A percentile compares a stretch with the other conserved stretches of the same genome.
These are phyloP conservation scores for Colletotrichum neosansevieriae DNA, from an alignment of 2,329 filamentous ascomycete species.

Conservation along the genomic window DNA sequence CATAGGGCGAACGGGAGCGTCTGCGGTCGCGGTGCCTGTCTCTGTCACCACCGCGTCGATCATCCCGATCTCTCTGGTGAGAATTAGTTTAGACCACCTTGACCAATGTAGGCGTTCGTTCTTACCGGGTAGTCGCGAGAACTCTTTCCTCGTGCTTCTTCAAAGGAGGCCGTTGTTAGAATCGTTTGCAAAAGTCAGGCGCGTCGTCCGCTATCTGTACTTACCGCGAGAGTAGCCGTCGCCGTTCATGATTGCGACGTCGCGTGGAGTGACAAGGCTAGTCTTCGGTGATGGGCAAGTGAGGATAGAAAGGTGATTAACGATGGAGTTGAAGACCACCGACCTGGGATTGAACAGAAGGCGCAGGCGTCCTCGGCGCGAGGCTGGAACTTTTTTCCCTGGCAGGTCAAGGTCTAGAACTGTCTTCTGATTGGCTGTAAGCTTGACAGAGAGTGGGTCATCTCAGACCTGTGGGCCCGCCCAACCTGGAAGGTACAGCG, in stretches of 20 bases:
- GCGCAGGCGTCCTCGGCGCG: conserved; percentile 29
- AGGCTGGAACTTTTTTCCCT: conserved; percentile 42
- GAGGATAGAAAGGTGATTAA: conserved; percentile 9
- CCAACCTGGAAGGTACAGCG: conserved; percentile 4
- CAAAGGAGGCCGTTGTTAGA: conserved; percentile 31
- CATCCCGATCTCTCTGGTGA: conserved; percentile 49
- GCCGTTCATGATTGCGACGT: conserved; percentile 41
- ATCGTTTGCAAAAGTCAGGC: not conserved
- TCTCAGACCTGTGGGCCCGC: conserved; percentile 15
- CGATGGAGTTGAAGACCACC: conserved; percentile 32
- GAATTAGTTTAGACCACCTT: not conserved
- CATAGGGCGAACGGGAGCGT: conserved; percentile 88
- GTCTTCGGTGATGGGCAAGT: conserved; percentile 28
- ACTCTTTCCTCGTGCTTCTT: conserved; percentile 40
- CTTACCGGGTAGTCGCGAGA: conserved; percentile 42
- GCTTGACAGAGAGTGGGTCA: conserved; percentile 12
- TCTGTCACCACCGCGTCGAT: conserved; percentile 50
- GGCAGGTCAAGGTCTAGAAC: conserved; percentile 38
- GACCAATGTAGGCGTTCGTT: not conserved
- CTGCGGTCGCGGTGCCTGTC: conserved; percentile 69
- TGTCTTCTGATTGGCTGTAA: conserved; percentile 15
- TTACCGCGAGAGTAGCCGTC: conserved; percentile 42
- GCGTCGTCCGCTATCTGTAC: conserved; percentile 2
- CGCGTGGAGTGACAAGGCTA: conserved; percentile 27
- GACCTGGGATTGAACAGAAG: conserved; percentile 34